Evolutionary conservation across 2,329 filamentous ascomycete genomes (phyloP).

Genomic region (Paramyrothecium sp.): DNA sequence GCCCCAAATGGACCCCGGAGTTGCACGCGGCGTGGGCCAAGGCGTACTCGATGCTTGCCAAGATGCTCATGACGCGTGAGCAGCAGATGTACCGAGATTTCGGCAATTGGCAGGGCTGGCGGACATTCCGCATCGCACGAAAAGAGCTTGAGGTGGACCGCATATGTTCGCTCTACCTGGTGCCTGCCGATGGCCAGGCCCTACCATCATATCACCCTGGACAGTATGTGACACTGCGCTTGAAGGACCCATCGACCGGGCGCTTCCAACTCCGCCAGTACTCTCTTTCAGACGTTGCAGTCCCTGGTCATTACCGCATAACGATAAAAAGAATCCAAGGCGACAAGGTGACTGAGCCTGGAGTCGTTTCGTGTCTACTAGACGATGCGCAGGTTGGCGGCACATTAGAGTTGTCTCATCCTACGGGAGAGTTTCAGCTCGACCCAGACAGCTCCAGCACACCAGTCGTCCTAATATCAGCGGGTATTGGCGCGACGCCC

Average conservation of each 20-base stretch:
- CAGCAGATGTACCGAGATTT: slow-evolving; percentile 55
- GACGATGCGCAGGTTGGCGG: slow-evolving; percentile 57
- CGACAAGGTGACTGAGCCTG: slow-evolving; percentile 26
- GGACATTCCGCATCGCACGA: slow-evolving; percentile 58
- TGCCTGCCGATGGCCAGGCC: slow-evolving; percentile 53
- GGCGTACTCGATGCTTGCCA: slow-evolving; percentile 68
- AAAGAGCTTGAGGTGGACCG: slow-evolving; percentile 64
- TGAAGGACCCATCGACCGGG: slow-evolving; percentile 52
- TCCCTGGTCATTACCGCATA: slow-evolving; percentile 60
- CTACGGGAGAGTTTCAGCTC: slow-evolving; percentile 37
- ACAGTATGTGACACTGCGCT: slow-evolving; percentile 64
- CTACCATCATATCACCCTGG: slow-evolving; percentile 63
- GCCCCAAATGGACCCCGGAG: slow-evolving; percentile 58
- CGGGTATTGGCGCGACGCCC: slow-evolving; percentile 59
- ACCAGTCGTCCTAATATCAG: slow-evolving; percentile 60
- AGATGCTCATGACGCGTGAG: slow-evolving; percentile 65
- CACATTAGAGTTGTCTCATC: slow-evolving; percentile 60
- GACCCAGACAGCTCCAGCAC: slow-evolving; percentile 21
- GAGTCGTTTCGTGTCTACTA: slow-evolving; percentile 65
- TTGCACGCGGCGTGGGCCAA: slow-evolving; percentile 64
- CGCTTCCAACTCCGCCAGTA: slow-evolving; percentile 66
- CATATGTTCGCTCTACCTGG: slow-evolving; percentile 66
- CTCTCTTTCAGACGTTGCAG: slow-evolving; percentile 63
- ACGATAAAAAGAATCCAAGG: slow-evolving; percentile 51
- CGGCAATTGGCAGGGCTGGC: slow-evolving; percentile 59